phyloP scores from a whole-genome alignment of 257 asterid genomes.

The Cordia subcordata region DNA sequence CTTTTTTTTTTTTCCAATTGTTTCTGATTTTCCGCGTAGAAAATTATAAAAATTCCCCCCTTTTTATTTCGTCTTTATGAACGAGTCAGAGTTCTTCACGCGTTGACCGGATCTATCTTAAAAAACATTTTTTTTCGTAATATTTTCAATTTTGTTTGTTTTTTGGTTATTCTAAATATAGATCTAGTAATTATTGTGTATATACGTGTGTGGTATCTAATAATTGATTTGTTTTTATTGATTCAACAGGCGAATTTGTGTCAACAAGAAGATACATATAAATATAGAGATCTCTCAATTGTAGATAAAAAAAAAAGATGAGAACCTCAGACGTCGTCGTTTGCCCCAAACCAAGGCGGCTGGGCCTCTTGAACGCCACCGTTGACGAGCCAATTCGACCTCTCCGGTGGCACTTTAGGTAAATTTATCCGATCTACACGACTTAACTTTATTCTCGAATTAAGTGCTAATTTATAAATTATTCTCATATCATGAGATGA shows the following conservation, averaged over 20 bases:
- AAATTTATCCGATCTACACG: too few relatives aligned
- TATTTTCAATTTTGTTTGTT: too few relatives aligned
- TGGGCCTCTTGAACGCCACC: slow-evolving; percentile 49
- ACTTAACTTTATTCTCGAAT: too few relatives aligned
- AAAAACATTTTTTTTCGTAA: too few relatives aligned
- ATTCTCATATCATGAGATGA: too few relatives aligned
- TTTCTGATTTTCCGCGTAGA: too few relatives aligned
- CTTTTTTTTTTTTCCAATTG: too few relatives aligned
- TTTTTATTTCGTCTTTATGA: slow-evolving; percentile 28
- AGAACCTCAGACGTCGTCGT: slow-evolving; percentile 41
- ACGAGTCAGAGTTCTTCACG: slow-evolving; percentile 33
- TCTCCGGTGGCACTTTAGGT: slow-evolving; percentile 76
- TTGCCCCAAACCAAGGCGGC: slow-evolving; percentile 89
- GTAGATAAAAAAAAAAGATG: neutral
- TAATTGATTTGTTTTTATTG: neutral
- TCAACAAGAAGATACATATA: too few relatives aligned
- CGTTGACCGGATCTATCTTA: slow-evolving; percentile 20
- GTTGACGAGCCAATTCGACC: slow-evolving; percentile 44
- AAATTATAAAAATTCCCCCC: neutral
- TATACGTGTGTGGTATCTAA: neutral
- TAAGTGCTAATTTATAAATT: too few relatives aligned
- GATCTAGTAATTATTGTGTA: neutral
- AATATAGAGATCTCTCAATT: too few relatives aligned
- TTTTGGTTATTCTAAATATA: neutral
- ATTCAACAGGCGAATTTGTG: neutral